phyloP scores from a whole-genome alignment of 306 rosid genomes.

The Quercus engelmannii region DNA sequence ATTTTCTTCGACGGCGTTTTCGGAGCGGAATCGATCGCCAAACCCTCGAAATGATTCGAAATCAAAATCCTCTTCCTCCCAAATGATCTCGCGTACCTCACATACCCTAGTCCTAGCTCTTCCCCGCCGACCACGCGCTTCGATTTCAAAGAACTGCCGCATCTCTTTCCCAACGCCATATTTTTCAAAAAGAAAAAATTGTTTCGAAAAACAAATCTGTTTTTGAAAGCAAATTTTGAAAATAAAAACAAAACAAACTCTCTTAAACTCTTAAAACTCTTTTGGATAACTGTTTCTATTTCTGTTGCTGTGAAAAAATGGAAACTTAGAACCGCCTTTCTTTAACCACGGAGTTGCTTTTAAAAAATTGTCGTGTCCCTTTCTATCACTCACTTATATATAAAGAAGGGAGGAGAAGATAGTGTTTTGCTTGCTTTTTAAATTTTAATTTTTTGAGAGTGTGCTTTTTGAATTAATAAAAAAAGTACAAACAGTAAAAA shows the following conservation, averaged over 20 bases:
- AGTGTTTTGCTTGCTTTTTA: background rate
- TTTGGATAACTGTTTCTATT: conserved; percentile 8
- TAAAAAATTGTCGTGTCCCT: too few relatives aligned
- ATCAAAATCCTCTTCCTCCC: conserved; percentile 62
- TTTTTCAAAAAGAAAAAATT: background rate
- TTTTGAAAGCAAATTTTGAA: background rate
- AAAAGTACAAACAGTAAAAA: background rate
- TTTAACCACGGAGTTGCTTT: conserved; percentile 6
- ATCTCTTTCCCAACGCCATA: conserved; percentile 49
- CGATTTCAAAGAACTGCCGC: conserved; percentile 18
- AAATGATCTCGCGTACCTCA: conserved; percentile 31
- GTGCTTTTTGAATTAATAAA: background rate
- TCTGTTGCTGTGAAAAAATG: background rate
- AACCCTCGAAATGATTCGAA: conserved; percentile 24
- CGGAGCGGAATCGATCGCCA: conserved; percentile 12
- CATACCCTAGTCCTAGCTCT: conserved; percentile 40
- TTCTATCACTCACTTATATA: background rate
- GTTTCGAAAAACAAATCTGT: background rate
- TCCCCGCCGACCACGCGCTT: conserved; percentile 19
- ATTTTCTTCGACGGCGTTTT: conserved; percentile 46
- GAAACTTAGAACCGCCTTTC: background rate
- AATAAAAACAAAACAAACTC: background rate
- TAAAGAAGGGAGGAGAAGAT: background rate
- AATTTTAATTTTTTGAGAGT: background rate
- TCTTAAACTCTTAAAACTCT: background rate